These are phyloP conservation scores for Alternaria infectoria DNA, from an alignment of 2,329 filamentous ascomycete genomes.

Conservation along the genomic window DNA sequence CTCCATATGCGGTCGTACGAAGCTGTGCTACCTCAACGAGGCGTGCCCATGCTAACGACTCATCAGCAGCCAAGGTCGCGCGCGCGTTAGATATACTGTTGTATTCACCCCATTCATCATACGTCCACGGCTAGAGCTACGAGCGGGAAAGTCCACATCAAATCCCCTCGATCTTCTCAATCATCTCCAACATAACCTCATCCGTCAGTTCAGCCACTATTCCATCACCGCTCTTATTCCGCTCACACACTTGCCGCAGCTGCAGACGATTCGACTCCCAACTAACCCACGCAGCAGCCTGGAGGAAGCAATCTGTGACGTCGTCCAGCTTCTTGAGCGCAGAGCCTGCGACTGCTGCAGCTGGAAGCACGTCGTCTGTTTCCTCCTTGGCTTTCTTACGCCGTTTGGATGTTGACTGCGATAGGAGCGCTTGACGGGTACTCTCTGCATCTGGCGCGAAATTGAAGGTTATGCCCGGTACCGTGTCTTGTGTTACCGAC, in stretches of 20 bases:
- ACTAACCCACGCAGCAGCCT: conserved; percentile 76
- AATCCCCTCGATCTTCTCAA: conserved; percentile 1
- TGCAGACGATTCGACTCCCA: conserved; percentile 69
- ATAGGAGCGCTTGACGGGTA: conserved; percentile 15
- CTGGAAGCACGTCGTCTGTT: background rate
- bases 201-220: background rate
- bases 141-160: background rate
- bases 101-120: too few relatives aligned
- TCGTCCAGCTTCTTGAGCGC: conserved; percentile 72
- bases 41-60: background rate
- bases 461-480: conserved; percentile 24
- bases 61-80: background rate
- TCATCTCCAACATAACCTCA: conserved; percentile 17
- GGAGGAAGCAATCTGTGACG: conserved; percentile 78
- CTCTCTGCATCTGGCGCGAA: conserved; percentile 12
- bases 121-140: background rate
- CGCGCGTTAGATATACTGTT: background rate
- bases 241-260: conserved; percentile 8
- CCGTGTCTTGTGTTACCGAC: background rate
- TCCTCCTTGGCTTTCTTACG: conserved; percentile 2
- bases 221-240: background rate
- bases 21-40: background rate
- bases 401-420: conserved; percentile 1
- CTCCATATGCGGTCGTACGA: too few relatives aligned
- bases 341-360: background rate